Percentiles rank a stretch among this genome's conserved stretches.
These are phyloP conservation scores for Petunia axillaris DNA, from an alignment of 257 asterid species.

Conservation along the genomic window DNA sequence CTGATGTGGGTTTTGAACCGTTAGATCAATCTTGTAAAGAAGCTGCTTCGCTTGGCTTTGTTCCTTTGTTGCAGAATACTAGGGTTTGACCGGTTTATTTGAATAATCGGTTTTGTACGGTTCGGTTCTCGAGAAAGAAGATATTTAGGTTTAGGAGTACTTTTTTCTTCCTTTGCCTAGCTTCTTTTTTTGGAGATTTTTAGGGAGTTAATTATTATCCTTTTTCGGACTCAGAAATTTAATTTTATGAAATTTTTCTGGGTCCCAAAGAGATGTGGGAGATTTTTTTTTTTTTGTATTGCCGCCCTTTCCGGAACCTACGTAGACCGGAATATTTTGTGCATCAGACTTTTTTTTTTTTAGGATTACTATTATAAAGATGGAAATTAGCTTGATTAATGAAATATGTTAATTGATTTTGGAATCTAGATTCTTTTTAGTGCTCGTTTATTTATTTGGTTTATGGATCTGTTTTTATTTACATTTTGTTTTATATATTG, in stretches of 20 bases:
- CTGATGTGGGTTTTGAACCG: conserved; percentile 36
- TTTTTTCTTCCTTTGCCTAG: neutral
- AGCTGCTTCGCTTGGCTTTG: conserved; percentile 36
- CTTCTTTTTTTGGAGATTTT: neutral
- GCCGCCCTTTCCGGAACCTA: neutral
- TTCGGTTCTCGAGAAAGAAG: neutral
- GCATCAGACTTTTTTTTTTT: no score
- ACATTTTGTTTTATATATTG: neutral
- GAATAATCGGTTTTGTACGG: neutral
- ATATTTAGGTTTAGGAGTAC: neutral
- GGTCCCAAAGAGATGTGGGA: conserved; percentile 25
- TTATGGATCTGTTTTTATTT: neutral
- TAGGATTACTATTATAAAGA: no score
- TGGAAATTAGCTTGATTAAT: no score
- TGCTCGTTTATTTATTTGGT: neutral
- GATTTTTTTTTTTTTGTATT: neutral
- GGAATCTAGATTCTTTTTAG: neutral
- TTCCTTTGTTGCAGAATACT: conserved; percentile 52
- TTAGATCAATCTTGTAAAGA: conserved; percentile 53
- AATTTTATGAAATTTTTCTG: conserved; percentile 24
- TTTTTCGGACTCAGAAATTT: conserved; percentile 31
- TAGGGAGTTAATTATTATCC: conserved; percentile 17
- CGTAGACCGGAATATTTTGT: no score
- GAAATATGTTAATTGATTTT: neutral
- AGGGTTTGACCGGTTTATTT: conserved; percentile 40